A percentile compares a stretch with the other conserved stretches of the same genome.
Conservation (phyloP, 495 filamentous ascomycete genomes). For the Bacidia rubella region DNA sequence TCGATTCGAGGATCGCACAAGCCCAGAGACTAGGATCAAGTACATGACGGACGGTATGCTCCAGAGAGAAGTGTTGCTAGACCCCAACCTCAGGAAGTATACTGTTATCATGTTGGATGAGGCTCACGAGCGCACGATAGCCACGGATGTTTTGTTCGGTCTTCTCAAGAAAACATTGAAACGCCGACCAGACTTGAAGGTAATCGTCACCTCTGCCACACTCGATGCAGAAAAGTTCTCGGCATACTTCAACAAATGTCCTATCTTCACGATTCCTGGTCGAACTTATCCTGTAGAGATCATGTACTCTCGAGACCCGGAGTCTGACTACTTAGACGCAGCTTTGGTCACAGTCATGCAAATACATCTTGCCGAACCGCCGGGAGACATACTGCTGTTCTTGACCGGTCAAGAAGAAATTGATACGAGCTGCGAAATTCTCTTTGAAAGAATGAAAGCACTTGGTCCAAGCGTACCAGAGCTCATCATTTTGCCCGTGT, state of each 20-base stretch:
- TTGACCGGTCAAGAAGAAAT: conserved; percentile 97
- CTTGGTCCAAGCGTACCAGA: conserved; percentile 84
- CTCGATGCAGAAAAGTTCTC: conserved; percentile 97
- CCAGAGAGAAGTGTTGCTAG: conserved; percentile 83
- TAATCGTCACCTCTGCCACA: conserved; percentile 94
- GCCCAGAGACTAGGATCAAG: conserved; percentile 84
- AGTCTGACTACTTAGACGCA: conserved; percentile 93
- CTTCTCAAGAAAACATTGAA: conserved; percentile 89
- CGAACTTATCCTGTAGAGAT: conserved; percentile 91
- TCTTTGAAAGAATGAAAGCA: conserved; percentile 94
- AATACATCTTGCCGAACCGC: conserved; percentile 83
- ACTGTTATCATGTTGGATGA: conserved; percentile 98
- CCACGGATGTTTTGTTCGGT: conserved; percentile 90
- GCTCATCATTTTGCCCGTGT: conserved; percentile 84
- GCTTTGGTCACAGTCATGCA: conserved; percentile 94
- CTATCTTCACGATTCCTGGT: conserved; percentile 92
- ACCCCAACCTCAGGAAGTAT: conserved; percentile 75
- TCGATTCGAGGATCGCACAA: conserved; percentile 91
- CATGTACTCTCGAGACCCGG: conserved; percentile 85
- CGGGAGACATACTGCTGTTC: conserved; percentile 89
- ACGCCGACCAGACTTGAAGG: conserved; percentile 68
- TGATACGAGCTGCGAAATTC: conserved; percentile 80
- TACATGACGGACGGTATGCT: conserved; percentile 99
- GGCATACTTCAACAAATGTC: conserved; percentile 83
- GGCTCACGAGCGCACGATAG: conserved; percentile 92